Evolutionary conservation across 2,329 filamentous ascomycete species (phyloP), one percentile per base, ranked within the genome.

Genomic region (Apiospora rasikravindrae): DNA sequence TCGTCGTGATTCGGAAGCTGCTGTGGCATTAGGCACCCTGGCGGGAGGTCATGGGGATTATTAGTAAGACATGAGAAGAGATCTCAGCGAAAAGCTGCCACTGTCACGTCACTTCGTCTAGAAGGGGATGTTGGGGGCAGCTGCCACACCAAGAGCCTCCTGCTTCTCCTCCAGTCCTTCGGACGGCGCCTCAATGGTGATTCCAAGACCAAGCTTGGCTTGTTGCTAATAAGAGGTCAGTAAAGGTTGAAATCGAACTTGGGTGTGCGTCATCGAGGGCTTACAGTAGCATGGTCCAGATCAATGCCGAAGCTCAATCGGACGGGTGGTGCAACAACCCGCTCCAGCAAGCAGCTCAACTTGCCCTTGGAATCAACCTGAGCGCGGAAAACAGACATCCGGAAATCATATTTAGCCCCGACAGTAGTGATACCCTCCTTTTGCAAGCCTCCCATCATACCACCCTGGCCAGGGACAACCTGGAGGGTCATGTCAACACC

Each of bases 381-480:
- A 64, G 96, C 96, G 76, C 96, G 92, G 91, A 98, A 98, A 69
- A 94, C 96, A 71, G 94, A 96, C 86, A 95, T 94, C 81, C 94
- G 91, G 90, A 99, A 99, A 83, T 98, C 96, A 85, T 99, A 99
- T 86, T 99, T 99, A 82, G 95, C 94, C 79, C 96, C 96, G 78
- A 98, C 89, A 71, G 95, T 94, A 70, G 97, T 95, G 74, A 94
- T 89, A 71, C 96, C 96, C 83, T 99, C 95, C 84, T 95, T 96
- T 82, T 92, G 90, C 70, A 92, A 82, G 67, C 91, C 91, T 4
- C 57, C 57, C 57, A 64, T 64, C 91, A 96, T 95, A 84, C 94
- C 85, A 75, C 90, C 89, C 70, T 89, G 90, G 71, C 89, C 87
- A 40, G 89, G 87, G 44, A 91, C 91, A 77, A 98, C 92, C 76